Conservation (phyloP, 225 moss, liverwort and hornwort species). For the Pseudoscleropodium purum region DNA sequence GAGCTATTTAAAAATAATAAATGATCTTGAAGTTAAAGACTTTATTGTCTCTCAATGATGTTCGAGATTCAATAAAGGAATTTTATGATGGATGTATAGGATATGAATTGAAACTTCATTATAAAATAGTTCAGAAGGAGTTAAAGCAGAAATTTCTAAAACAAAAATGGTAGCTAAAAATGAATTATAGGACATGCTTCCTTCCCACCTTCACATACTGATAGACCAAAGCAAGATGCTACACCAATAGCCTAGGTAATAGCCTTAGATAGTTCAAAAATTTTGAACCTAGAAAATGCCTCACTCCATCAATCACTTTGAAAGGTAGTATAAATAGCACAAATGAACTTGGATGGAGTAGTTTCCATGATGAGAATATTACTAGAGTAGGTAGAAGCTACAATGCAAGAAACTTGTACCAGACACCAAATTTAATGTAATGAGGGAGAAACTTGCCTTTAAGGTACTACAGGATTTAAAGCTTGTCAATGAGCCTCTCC, state of each 20-base stretch:
- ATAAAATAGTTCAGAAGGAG: not conserved
- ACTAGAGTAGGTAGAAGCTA: no score
- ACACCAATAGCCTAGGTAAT: not conserved
- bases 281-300: constrained; percentile 36
- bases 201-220: not conserved
- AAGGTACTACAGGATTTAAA: no score
- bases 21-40: not conserved
- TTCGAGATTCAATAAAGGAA: not conserved
- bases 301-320: no score
- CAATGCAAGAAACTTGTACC: no score
- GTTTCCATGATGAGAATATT: no score
- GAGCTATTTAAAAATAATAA: no score
- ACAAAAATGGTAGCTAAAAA: not conserved
- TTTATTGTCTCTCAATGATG: not conserved
- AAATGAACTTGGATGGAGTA: no score
- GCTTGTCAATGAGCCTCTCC: no score
- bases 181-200: not conserved
- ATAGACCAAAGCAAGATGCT: not conserved
- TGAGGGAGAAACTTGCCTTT: no score
- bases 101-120: not conserved
- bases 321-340: no score
- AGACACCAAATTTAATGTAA: no score
- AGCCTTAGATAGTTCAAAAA: not conserved
- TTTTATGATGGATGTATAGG: not conserved
- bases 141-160: not conserved